phyloP scores from a whole-genome alignment of 2,329 filamentous ascomycete genomes.

The Pseudogymnoascus sp. region DNA sequence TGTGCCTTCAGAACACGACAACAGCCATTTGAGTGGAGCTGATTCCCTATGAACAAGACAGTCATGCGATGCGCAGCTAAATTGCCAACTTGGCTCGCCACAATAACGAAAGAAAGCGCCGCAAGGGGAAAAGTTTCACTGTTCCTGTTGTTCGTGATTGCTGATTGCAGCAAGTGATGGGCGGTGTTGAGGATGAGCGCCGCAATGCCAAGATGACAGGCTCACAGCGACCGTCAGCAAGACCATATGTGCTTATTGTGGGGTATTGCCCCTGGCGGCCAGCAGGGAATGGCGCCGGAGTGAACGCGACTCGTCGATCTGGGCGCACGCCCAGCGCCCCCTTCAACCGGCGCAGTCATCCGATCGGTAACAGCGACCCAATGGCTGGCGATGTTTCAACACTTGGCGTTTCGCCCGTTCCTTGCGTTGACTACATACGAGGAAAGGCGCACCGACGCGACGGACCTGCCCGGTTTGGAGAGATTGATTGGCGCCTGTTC shows the following conservation, averaged over 20 bases:
- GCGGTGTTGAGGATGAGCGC: not conserved
- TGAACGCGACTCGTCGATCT: not conserved
- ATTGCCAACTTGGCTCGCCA: not conserved
- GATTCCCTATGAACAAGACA: not conserved
- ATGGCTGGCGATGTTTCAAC: not conserved
- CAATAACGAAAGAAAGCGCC: not conserved
- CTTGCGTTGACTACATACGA: not conserved
- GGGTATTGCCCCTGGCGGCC: not conserved
- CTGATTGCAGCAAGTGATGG: not conserved
- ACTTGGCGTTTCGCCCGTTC: not conserved
- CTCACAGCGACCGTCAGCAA: not conserved
- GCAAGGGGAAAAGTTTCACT: not conserved
- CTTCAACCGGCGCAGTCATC: not conserved
- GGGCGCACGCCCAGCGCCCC: not conserved
- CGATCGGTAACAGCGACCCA: not conserved
- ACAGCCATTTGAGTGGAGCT: not conserved
- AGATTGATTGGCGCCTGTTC: not conserved
- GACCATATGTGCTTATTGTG: not conserved
- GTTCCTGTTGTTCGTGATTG: not conserved
- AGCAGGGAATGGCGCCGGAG: not conserved
- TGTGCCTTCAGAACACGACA: not conserved
- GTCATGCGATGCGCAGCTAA: not conserved
- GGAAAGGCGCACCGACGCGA: not conserved
- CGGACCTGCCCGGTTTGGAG: not conserved
- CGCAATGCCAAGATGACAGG: not conserved